phyloP scores from a whole-genome alignment of 345 rosid genomes.

The Brassica rapa region DNA sequence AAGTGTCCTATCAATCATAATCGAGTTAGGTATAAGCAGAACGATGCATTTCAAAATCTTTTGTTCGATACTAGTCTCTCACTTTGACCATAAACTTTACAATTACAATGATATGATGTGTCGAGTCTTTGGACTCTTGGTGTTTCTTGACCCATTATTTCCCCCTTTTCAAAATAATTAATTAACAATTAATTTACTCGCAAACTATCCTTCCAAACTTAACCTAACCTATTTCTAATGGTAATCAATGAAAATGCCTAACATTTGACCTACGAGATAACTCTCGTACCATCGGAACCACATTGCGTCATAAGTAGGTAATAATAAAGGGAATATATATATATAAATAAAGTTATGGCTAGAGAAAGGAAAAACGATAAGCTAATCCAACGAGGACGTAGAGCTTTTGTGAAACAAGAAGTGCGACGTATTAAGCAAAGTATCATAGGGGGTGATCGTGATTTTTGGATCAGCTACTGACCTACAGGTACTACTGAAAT shows the following conservation, averaged over 20 bases:
- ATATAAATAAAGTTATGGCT: constrained; percentile 8
- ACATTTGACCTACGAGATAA: constrained; percentile 35
- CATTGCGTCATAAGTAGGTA: constrained; percentile 23
- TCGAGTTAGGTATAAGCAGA: constrained; percentile 32
- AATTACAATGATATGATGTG: constrained; percentile 18
- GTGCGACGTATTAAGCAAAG: constrained; percentile 27
- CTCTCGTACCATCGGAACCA: neutral
- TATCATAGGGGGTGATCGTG: constrained; percentile 34
- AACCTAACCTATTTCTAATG: constrained; percentile 34
- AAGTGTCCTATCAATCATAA: constrained; percentile 36
- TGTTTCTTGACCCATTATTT: constrained; percentile 13
- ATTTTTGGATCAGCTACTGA: constrained; percentile 24
- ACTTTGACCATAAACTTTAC: constrained; percentile 35
- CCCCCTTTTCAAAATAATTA: constrained; percentile 13
- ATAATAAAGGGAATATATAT: neutral
- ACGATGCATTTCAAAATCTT: constrained; percentile 23
- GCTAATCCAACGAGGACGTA: constrained; percentile 21
- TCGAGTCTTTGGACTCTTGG: constrained; percentile 26
- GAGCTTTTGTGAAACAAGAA: constrained; percentile 16
- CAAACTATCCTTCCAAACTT: constrained; percentile 29
- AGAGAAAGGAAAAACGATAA: constrained; percentile 6
- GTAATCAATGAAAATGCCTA: constrained; percentile 35
- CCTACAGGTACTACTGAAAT: constrained; percentile 8
- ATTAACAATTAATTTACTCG: constrained; percentile 14
- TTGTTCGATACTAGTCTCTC: constrained; percentile 22